Evolutionary conservation across 768 basidiomycete species (phyloP), one percentile per base, ranked within the genome.

Genomic region (Suillus occidentalis): DNA sequence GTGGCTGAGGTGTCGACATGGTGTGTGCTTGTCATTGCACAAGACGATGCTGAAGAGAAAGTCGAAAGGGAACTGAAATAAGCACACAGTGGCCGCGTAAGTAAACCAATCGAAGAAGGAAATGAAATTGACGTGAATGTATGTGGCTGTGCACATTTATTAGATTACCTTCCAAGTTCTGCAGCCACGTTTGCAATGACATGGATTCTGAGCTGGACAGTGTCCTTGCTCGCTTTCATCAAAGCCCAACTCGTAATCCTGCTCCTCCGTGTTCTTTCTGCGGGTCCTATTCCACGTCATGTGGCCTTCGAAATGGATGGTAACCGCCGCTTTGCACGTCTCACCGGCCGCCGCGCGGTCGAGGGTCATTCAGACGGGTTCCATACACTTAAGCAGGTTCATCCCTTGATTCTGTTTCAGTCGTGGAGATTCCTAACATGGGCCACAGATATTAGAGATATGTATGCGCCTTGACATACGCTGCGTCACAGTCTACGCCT

Each of bases 261-360:
- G 20, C 72, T 95, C 31, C 81, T 96, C 55, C 78, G 78, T 65
- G 77, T 95, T 22, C 84, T 99, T 53, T 81, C 89, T 0, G 82
- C 90, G 2, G 96, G 95, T 0, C 96, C 97, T 0, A 83, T 96
- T 10, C 97, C 97, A 0, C 77, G 81, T 50, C 97, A 99, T 79
- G 85, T 99, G 36, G 95, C 92, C 2, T 96, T 99, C 73, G 89
- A 97, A 34, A 96, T 99, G 95, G 97, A 99, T 72, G 97, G 97
- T 4, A 98, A 99, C 75, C 82, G 97, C 61, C 83, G 97, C 13
- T 97, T 92, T 72, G 96, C 97, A 1, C 82, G 93, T 75, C 77
- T 80, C 69, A 78, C 85, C 25, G 85, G 88, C 18, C 85, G 87
- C 75, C 75, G 81, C n/a, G 83, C 92, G 22, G 80, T 81, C 40